These are phyloP conservation scores for Glaciozyma martinii DNA, from an alignment of 768 basidiomycete species.

Conservation along the genomic window DNA sequence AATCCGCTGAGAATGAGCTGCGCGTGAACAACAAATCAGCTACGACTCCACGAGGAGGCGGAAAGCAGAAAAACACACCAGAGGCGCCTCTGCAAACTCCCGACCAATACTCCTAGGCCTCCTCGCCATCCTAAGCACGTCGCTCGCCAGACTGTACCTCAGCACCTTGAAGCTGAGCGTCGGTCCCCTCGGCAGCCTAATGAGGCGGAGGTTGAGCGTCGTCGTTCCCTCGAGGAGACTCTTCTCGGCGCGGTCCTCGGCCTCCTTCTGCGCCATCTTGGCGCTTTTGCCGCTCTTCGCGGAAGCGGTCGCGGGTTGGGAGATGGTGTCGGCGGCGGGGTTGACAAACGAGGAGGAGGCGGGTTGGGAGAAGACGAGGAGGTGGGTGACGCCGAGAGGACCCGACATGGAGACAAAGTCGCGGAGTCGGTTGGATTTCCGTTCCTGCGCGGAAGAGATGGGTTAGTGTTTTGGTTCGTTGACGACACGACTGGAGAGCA, in stretches of 20 bases:
- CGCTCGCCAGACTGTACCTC: constrained; percentile 83
- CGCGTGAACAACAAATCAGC: background rate
- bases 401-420: constrained; percentile 91
- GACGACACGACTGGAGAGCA: too few species aligned
- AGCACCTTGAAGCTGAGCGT: constrained; percentile 88
- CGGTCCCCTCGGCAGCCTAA: constrained; percentile 80
- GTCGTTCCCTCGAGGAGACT: constrained; percentile 26
- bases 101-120: constrained; percentile 68
- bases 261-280: background rate
- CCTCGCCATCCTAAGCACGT: constrained; percentile 58
- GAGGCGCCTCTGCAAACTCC: constrained; percentile 83
- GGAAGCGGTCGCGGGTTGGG: background rate
- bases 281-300: constrained; percentile 16
- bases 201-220: constrained; percentile 57
- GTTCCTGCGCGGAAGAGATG: constrained; percentile 55
- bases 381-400: constrained; percentile 77
- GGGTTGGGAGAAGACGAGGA: constrained; percentile 80
- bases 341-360: constrained; percentile 34
- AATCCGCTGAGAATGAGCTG: constrained; percentile 79
- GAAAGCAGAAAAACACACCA: constrained; percentile 50
- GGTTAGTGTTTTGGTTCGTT: too few species aligned
- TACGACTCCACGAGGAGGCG: background rate
- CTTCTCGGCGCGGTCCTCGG: constrained; percentile 27
- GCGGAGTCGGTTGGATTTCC: constrained; percentile 77
- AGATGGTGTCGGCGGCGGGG: background rate